Percentiles rank a stretch among this genome's conserved stretches.
Evolutionary conservation across 2,329 filamentous ascomycete species (phyloP).

Genomic region (Westerdykella aurantiaca): DNA sequence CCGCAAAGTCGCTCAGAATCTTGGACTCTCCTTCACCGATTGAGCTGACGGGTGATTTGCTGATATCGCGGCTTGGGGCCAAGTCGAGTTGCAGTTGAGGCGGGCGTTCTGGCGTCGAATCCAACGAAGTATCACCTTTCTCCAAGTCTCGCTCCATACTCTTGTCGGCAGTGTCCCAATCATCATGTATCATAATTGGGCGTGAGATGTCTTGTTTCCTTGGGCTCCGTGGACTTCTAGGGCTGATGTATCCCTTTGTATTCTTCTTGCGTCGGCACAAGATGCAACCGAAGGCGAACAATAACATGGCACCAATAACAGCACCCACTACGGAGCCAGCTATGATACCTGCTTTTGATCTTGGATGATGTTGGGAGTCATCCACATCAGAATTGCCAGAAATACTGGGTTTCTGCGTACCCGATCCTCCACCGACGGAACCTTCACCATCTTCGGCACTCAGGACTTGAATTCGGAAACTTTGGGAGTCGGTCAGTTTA

Average conservation of each 20-base stretch:
- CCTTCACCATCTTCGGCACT: not conserved
- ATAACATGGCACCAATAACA: constrained; percentile 20
- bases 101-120: constrained; percentile 28
- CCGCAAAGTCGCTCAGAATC: constrained; percentile 35
- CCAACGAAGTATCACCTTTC: constrained; percentile 28
- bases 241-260: constrained; percentile 14
- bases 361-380: constrained; percentile 1
- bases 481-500: constrained; percentile 35
- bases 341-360: constrained; percentile 16
- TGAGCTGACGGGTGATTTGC: constrained; percentile 35
- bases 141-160: constrained; percentile 34
- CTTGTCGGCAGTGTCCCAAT: constrained; percentile 18
- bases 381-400: not conserved
- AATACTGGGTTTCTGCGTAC: constrained; percentile 3
- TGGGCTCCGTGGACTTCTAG: constrained; percentile 14
- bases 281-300: constrained; percentile 19
- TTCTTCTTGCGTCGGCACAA: constrained; percentile 21
- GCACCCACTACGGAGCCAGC: constrained; percentile 30
- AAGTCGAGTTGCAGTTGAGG: constrained; percentile 37
- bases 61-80: constrained; percentile 18
- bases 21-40: constrained; percentile 36
- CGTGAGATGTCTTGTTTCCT: constrained; percentile 38
- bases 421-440: not conserved
- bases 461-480: constrained; percentile 40
- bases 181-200: constrained; percentile 33